These are phyloP conservation scores for Venturia oleaginea DNA, from an alignment of 2,329 filamentous ascomycete genomes.

Conservation along the genomic window DNA sequence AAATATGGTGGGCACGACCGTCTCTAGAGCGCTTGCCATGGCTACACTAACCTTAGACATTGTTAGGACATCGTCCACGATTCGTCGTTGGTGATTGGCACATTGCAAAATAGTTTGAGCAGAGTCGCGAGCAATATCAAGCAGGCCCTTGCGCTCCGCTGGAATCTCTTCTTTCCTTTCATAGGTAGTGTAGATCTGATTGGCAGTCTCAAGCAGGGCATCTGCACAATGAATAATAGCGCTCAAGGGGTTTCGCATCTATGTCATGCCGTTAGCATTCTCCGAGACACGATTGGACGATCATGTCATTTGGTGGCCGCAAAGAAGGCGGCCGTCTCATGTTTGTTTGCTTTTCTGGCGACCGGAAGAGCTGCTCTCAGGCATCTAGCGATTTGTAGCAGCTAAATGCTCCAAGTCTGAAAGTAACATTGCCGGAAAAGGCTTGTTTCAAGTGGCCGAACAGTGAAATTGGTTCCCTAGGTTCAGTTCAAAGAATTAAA, in stretches of 20 bases:
- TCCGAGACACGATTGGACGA: background rate
- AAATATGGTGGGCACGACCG: background rate
- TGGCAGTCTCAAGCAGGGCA: background rate
- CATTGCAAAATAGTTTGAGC: slow-evolving; percentile 33
- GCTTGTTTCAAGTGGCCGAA: too few species aligned
- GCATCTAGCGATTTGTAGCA: too few species aligned
- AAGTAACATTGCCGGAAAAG: too few species aligned
- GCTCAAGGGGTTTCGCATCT: slow-evolving; percentile 17
- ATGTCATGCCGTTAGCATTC: background rate
- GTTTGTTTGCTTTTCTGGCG: too few species aligned
- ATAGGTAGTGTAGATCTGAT: background rate
- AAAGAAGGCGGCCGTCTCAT: too few species aligned
- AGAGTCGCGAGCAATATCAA: background rate
- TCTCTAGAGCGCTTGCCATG: background rate
- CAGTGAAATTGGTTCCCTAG: background rate
- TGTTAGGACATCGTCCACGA: slow-evolving; percentile 29
- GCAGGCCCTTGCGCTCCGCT: background rate
- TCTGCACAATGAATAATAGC: slow-evolving; percentile 15
- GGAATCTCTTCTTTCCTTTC: background rate
- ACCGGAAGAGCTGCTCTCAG: too few species aligned
- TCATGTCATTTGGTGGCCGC: background rate
- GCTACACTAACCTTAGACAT: slow-evolving; percentile 1
- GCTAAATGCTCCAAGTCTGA: too few species aligned
- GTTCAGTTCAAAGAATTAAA: background rate
- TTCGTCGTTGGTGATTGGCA: slow-evolving; percentile 38